Evolutionary conservation across 108 stramenopile genomes (phyloP).

Genomic region (Parietichytrium sp.): DNA sequence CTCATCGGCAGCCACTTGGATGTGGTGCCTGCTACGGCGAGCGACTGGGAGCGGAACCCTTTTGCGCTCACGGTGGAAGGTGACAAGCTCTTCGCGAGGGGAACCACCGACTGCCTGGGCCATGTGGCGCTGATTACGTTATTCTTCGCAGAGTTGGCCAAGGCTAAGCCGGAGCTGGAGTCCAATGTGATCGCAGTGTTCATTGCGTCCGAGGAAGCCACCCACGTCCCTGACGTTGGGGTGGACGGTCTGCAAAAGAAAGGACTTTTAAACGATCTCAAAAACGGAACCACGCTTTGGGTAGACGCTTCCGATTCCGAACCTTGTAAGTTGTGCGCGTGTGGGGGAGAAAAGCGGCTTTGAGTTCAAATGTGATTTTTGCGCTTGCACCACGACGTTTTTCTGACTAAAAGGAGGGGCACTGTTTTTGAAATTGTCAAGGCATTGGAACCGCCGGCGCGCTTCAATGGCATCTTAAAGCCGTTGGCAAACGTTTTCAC

Average conservation of each 20-base stretch:
- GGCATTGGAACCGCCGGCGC: slow-evolving; percentile 54
- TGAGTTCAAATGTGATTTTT: background rate
- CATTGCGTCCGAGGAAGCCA: slow-evolving; percentile 68
- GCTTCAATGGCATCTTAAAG: slow-evolving; percentile 63
- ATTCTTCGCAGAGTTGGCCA: slow-evolving; percentile 54
- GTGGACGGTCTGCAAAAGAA: slow-evolving; percentile 57
- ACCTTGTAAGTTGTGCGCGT: no score
- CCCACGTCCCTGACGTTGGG: slow-evolving; percentile 55
- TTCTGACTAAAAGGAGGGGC: no score
- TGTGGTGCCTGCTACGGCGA: slow-evolving; percentile 64
- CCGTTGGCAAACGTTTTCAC: slow-evolving; percentile 60
- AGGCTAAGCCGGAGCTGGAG: slow-evolving; percentile 53
- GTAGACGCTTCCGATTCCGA: slow-evolving; percentile 67
- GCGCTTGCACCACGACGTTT: background rate
- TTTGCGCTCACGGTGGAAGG: slow-evolving; percentile 61
- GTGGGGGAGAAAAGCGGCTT: slow-evolving; percentile 50
- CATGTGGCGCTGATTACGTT: slow-evolving; percentile 68
- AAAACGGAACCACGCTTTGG: slow-evolving; percentile 64
- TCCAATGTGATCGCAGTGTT: slow-evolving; percentile 57
- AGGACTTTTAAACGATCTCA: slow-evolving; percentile 58
- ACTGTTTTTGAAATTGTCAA: no score
- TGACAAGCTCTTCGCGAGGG: slow-evolving; percentile 64
- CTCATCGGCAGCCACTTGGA: slow-evolving; percentile 68
- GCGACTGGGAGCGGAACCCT: slow-evolving; percentile 63
- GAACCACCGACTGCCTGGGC: slow-evolving; percentile 69